Conservation (phyloP, 2,329 filamentous ascomycete genomes). For the Proliferodiscus dingleyae region DNA sequence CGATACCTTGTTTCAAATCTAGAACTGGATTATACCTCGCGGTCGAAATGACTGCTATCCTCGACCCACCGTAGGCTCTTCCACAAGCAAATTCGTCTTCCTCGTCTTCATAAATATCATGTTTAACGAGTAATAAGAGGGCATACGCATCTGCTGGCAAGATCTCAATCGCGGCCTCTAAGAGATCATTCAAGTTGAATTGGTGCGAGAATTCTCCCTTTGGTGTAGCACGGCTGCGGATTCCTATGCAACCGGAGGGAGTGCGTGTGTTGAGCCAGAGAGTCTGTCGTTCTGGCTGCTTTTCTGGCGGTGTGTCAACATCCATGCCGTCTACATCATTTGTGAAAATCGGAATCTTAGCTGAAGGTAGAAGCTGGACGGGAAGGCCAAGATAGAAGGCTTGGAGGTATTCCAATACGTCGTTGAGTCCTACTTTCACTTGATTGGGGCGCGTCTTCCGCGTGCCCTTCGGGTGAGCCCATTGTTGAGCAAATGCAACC, state of each 20-base stretch:
- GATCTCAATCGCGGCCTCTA: slow-evolving; percentile 24
- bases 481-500: slow-evolving; percentile 10
- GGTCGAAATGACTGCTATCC: slow-evolving; percentile 56
- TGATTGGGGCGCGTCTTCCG: slow-evolving; percentile 2
- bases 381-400: slow-evolving; percentile 26
- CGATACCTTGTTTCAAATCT: slow-evolving; percentile 32
- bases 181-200: slow-evolving; percentile 25
- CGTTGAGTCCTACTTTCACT: slow-evolving; percentile 5
- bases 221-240: slow-evolving; percentile 20
- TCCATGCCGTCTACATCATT: slow-evolving; percentile 7
- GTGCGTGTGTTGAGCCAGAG: slow-evolving; percentile 9
- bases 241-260: slow-evolving; percentile 12
- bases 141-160: slow-evolving; percentile 26
- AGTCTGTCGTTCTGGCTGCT: neutral
- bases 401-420: slow-evolving; percentile 21
- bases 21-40: slow-evolving; percentile 56
- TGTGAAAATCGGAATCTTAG: slow-evolving; percentile 15
- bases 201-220: slow-evolving; percentile 21
- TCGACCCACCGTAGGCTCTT: slow-evolving; percentile 58
- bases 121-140: slow-evolving; percentile 23
- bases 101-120: slow-evolving; percentile 33
- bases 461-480: slow-evolving; percentile 2
- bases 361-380: slow-evolving; percentile 18
- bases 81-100: slow-evolving; percentile 65
- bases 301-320: neutral